phyloP scores from a whole-genome alignment of 2,329 filamentous ascomycete species.

The Epicoccum sorghinum region DNA sequence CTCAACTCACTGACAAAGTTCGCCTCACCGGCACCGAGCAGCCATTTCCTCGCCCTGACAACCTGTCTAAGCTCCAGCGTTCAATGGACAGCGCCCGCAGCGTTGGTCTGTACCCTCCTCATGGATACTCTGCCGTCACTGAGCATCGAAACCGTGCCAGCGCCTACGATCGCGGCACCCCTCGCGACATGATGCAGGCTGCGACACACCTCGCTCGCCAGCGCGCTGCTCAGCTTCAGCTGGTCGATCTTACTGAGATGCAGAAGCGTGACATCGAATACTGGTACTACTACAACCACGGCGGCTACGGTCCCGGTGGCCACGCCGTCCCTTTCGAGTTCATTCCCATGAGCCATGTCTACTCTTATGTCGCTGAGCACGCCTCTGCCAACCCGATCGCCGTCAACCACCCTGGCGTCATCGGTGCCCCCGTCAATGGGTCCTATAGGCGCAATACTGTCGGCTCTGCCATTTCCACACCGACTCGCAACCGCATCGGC shows the following conservation, averaged over 20 bases:
- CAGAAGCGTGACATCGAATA: conserved; percentile 34
- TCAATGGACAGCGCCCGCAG: conserved; percentile 87
- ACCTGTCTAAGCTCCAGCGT: conserved; percentile 83
- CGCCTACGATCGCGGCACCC: conserved; percentile 81
- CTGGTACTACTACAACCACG: conserved; percentile 29
- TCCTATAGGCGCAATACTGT: conserved; percentile 11
- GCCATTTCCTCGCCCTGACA: conserved; percentile 78
- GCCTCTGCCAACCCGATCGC: conserved; percentile 11
- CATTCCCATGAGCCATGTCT: conserved; percentile 33
- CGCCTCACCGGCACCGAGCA: conserved; percentile 72
- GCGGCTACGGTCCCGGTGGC: conserved; percentile 29
- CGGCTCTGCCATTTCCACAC: conserved; percentile 12
- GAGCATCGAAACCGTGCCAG: conserved; percentile 78
- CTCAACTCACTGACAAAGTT: conserved; percentile 45
- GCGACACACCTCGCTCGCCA: conserved; percentile 25
- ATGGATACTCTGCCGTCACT: conserved; percentile 73
- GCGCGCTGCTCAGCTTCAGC: conserved; percentile 18
- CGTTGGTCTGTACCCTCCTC: conserved; percentile 84
- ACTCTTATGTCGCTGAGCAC: conserved; percentile 27
- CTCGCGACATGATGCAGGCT: conserved; percentile 41
- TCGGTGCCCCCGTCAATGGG: conserved; percentile 24
- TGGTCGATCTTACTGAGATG: conserved; percentile 20
- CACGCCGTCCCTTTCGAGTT: conserved; percentile 35
- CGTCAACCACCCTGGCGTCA: conserved; percentile 28
- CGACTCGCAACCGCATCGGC: conserved; percentile 13